Base-by-base conservation (phyloP, 305 asterid species). In the Rubia tinctorum region DNA sequence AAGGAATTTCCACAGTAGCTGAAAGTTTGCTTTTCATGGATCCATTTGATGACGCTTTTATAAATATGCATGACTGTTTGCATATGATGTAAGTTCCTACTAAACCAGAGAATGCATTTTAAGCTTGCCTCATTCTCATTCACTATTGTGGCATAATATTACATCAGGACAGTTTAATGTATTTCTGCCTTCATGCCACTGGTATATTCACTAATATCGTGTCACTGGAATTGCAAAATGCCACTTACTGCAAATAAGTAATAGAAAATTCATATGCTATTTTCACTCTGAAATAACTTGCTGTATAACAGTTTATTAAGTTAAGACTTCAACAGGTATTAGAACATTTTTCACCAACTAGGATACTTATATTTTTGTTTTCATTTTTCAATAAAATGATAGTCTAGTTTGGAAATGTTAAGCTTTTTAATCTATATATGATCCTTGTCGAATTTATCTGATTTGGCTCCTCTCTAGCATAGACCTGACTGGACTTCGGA, bases 21-120 rank as follows among this genome's bases (percentile, higher is more conserved):
- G 98, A 95, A 86, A 88, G 89, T 80, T 82, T 91, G 82, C 93
- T 93, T 79, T 86, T 86, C 78, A 81, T 93, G 97, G 96, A 93
- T 84, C 97, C 98, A 72, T 95, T 91, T 79, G 92, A 95, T 77
- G 85, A 63, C 45, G 83, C 90, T 83, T 91, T 89, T 76, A 93
- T 90, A 47, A 84, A 80, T 77, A 76, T 87, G 90, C 95, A 93
- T 78, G 81, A 83, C 59, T 86, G 88, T 80, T 78, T 95, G 85
- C 89, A 86, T 84, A 73, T 77, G 82, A 87, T 95, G 99, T 93
- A 84, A 88, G 99, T 85, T 75, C 70, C 63, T 73, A 30, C 58
- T 3, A 25, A 73, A 72, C 75, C 53, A 61, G 34, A 61, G 59
- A 51, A 51, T 53, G 55, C 55, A 49, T 49, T 14, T 14, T 13